phyloP scores from a whole-genome alignment of 768 basidiomycete species.

The Naganishia antarctica region DNA sequence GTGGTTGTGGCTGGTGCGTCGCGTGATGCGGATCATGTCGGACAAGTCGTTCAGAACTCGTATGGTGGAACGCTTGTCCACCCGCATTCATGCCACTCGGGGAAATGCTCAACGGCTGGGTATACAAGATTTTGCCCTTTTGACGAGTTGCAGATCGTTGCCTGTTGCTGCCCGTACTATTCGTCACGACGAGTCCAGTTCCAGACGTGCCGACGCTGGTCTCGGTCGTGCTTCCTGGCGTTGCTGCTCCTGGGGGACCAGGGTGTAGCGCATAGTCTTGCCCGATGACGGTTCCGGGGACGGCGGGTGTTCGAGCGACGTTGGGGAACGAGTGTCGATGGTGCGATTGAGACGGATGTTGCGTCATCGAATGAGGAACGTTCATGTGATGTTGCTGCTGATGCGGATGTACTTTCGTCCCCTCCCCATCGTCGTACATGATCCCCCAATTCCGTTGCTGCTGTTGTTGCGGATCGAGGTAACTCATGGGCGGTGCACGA shows the following conservation, averaged over 20 bases:
- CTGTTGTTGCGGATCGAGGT: background rate
- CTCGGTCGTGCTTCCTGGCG: background rate
- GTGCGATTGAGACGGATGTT: no score
- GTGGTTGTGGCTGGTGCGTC: no score
- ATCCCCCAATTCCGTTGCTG: constrained; percentile 3
- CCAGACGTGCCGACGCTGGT: constrained; percentile 3
- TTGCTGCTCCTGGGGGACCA: background rate
- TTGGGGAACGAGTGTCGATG: no score
- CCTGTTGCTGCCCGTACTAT: no score
- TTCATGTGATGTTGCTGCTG: background rate
- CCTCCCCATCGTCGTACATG: no score
- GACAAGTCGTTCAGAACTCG: constrained; percentile 3
- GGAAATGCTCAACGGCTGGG: constrained; percentile 15
- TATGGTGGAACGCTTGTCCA: no score
- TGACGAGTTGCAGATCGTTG: background rate
- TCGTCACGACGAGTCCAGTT: no score
- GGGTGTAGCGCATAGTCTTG: background rate
- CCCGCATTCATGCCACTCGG: constrained; percentile 1
- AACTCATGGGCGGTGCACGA: background rate
- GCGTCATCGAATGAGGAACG: no score
- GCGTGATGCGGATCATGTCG: background rate
- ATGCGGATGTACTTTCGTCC: background rate
- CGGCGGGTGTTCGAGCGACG: no score
- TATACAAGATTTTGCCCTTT: constrained; percentile 10
- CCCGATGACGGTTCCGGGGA: no score